Evolutionary conservation across 2,329 filamentous ascomycete genomes (phyloP), one percentile per base, ranked within the genome.

Genomic region (Arthrobotrys entomopaga): DNA sequence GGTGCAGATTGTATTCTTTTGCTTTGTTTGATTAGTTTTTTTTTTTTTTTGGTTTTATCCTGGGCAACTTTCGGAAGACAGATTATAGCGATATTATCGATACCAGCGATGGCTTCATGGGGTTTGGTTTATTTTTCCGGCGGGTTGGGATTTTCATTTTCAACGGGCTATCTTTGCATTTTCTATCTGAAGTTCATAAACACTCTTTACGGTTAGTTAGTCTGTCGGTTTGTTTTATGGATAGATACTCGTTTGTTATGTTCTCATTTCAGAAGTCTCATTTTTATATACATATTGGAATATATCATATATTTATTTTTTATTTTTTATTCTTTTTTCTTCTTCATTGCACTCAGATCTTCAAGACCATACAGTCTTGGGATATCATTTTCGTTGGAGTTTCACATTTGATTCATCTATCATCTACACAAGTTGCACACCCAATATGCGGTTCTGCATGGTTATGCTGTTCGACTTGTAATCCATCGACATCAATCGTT

Each of bases 1-100:
- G 29, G 13, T 43, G 46, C 67, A 72, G 60, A 65, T 65, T 65
- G 60, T 22, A 49, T 49, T 61, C n/a, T 60, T 54, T 54, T 48
- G 29, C 38, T 40, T 16, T 7, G 57, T 54, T 48, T 43, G 38
- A 5, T 20, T 46, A 2, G 48, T 46, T 1, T 49, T 60, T 16
- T 60, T 34, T 52, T 58, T 34, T 19, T 10, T 46, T 56, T 56
- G 29, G 6, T 42, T 67, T n/a, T n/a, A n/a, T n/a, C n/a, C n/a
- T 66, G 11, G 34, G 50, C 6, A 19, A 58, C 34, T 58, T 15
- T 1, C 20, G 26, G 40, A 60, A 49, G 57, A 57, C 11, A 40
- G 11, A 56, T 61, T 34, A 61, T 19, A 70, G 24, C 50, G 59
- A 71, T 64, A 65, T 49, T 64, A 59, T 34, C 20, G 53, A 34